Conservation (phyloP, 1,284 basidiomycete genomes). For the Thelephora terrestris region DNA sequence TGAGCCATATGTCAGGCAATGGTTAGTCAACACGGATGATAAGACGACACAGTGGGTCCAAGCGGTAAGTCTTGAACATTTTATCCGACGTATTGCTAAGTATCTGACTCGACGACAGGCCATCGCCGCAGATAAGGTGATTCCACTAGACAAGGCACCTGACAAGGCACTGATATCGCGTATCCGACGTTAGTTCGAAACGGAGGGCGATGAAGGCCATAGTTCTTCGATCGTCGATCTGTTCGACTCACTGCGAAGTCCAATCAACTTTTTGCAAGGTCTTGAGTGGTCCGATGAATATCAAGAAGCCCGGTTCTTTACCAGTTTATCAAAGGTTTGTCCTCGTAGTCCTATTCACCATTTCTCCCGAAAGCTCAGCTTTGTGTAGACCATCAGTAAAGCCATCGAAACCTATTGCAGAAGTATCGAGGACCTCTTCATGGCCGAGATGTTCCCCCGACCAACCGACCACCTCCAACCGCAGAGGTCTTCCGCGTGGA, state of each 20-base stretch:
- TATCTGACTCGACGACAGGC: constrained; percentile 36
- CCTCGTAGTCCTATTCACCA: not conserved
- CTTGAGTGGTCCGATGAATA: constrained; percentile 89
- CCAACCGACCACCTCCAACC: constrained; percentile 65
- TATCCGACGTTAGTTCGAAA: constrained; percentile 57
- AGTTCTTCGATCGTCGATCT: constrained; percentile 95
- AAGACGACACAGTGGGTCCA: constrained; percentile 95
- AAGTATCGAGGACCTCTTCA: constrained; percentile 82
- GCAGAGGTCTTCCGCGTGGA: constrained; percentile 86
- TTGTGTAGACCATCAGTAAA: constrained; percentile 74
- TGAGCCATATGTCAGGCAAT: constrained; percentile 81
- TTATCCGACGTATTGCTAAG: constrained; percentile 5
- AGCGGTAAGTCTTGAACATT: constrained; percentile 43
- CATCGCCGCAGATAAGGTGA: constrained; percentile 79
- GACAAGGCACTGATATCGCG: constrained; percentile 3
- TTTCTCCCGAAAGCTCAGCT: not conserved
- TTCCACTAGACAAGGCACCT: constrained; percentile 10
- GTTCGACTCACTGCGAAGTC: constrained; percentile 89
- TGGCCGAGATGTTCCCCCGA: constrained; percentile 89
- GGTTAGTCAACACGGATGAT: constrained; percentile 83
- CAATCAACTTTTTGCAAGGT: constrained; percentile 80
- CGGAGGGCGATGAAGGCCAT: constrained; percentile 76
- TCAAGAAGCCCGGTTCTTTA: constrained; percentile 86
- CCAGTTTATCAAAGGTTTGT: constrained; percentile 71
- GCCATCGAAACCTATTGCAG: constrained; percentile 90